Percentiles rank a stretch among this genome's conserved stretches.
Evolutionary conservation across 1,284 basidiomycete species (phyloP).

Genomic region (Ustanciosporium gigantosporum): DNA sequence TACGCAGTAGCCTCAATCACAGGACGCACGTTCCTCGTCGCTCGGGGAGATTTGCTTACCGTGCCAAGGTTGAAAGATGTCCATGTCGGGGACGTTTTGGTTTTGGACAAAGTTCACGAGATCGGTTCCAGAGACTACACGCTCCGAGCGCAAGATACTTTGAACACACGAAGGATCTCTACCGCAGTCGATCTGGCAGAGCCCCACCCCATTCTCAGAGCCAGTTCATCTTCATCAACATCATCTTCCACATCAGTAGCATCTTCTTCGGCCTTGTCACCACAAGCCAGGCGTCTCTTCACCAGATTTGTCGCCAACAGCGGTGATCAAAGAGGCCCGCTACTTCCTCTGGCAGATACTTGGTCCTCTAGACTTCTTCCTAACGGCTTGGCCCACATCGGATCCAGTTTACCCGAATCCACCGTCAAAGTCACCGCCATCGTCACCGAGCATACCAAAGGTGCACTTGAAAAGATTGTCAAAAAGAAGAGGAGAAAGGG

Average conservation of each 20-base stretch:
- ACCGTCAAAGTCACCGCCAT: conserved; percentile 77
- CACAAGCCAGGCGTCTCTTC: conserved; percentile 24
- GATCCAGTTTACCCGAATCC: conserved; percentile 33
- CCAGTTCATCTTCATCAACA: not conserved
- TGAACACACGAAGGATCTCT: conserved; percentile 32
- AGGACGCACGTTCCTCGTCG: conserved; percentile 82
- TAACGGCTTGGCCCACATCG: conserved; percentile 52
- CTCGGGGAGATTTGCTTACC: conserved; percentile 86
- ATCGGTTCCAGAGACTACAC: conserved; percentile 93
- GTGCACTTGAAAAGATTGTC: conserved; percentile 82
- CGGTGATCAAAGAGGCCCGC: not conserved
- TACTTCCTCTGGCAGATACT: conserved; percentile 32
- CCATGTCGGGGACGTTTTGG: conserved; percentile 78
- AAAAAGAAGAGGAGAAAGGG: conserved; percentile 99
- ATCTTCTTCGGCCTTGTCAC: not conserved
- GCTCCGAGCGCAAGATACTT: conserved; percentile 67
- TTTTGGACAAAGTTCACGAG: conserved; percentile 85
- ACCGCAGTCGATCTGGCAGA: conserved; percentile 16
- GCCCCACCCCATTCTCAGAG: not conserved
- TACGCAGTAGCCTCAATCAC: conserved; percentile 88
- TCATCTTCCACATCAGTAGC: not conserved
- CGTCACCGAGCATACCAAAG: conserved; percentile 94
- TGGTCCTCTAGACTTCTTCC: conserved; percentile 52
- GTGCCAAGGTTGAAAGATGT: conserved; percentile 75
- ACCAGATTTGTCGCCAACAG: conserved; percentile 8